These are phyloP conservation scores for Cryphonectria naterciae DNA, from an alignment of 2,329 filamentous ascomycete species.

Conservation along the genomic window DNA sequence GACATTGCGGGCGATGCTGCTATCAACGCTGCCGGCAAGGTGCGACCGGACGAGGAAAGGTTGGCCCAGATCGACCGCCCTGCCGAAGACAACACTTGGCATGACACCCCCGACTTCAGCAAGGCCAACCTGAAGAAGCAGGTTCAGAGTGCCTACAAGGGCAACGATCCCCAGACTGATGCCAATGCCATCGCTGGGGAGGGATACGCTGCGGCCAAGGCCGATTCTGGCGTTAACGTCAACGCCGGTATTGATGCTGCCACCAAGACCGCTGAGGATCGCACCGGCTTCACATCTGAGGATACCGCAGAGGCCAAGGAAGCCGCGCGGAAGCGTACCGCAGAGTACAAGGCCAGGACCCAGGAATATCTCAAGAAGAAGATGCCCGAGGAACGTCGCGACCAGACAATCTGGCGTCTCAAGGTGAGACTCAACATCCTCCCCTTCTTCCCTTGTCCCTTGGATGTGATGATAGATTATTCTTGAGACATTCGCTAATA, in stretches of 20 bases:
- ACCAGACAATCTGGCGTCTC: slow-evolving; percentile 87
- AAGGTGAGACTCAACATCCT: slow-evolving; percentile 47
- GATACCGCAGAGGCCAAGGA: slow-evolving; percentile 61
- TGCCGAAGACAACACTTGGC: slow-evolving; percentile 91
- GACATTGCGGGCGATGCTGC: slow-evolving; percentile 94
- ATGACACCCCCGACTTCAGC: slow-evolving; percentile 79
- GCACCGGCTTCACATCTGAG: slow-evolving; percentile 66
- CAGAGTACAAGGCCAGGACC: slow-evolving; percentile 47
- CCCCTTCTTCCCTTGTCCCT: background rate
- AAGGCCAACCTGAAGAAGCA: slow-evolving; percentile 71
- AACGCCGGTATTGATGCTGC: slow-evolving; percentile 50
- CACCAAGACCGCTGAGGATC: slow-evolving; percentile 54
- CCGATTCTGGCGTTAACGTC: slow-evolving; percentile 53
- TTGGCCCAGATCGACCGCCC: slow-evolving; percentile 79
- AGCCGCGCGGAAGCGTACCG: slow-evolving; percentile 44
- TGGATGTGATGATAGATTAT: background rate
- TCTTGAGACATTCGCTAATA: background rate
- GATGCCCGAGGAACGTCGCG: slow-evolving; percentile 88
- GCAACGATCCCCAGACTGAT: slow-evolving; percentile 59
- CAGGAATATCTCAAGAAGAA: slow-evolving; percentile 82
- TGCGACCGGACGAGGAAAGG: slow-evolving; percentile 79
- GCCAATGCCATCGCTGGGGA: slow-evolving; percentile 62
- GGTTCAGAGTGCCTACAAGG: slow-evolving; percentile 64
- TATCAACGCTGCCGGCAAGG: slow-evolving; percentile 71
- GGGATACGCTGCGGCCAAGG: slow-evolving; percentile 55